These are phyloP conservation scores for Colletotrichum tabaci DNA, from an alignment of 2,329 filamentous ascomycete genomes.

Conservation along the genomic window DNA sequence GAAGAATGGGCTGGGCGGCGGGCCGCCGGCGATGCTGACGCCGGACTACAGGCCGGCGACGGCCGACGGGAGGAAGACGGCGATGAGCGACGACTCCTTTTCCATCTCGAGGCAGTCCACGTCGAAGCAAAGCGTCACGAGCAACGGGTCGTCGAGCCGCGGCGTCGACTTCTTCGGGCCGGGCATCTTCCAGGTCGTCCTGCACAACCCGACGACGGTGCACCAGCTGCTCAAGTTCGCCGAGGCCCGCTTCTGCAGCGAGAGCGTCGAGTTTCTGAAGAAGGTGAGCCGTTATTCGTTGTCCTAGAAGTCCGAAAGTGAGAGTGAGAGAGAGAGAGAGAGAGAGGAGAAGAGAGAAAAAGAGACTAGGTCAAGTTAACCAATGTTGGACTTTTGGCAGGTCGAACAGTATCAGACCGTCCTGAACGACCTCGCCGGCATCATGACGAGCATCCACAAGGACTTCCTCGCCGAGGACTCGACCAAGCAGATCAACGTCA, in stretches of 20 bases:
- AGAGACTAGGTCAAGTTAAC: conserved; percentile 48
- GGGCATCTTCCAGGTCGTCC: conserved; percentile 65
- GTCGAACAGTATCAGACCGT: conserved; percentile 60
- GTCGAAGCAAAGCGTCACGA: conserved; percentile 32
- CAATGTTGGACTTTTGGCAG: conserved; percentile 42
- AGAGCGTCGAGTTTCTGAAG: conserved; percentile 68
- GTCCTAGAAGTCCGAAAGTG: no score
- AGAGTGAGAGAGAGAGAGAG: no score
- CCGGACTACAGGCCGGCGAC: conserved; percentile 16
- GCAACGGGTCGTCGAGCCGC: conserved; percentile 30
- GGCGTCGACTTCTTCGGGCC: conserved; percentile 64
- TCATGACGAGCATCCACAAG: conserved; percentile 54
- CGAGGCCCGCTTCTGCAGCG: conserved; percentile 59
- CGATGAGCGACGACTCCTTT: conserved; percentile 25
- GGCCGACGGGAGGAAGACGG: neutral
- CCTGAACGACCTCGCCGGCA: conserved; percentile 55
- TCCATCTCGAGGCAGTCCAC: conserved; percentile 37
- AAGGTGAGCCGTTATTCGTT: conserved; percentile 54
- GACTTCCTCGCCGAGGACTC: conserved; percentile 47
- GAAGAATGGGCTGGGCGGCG: neutral
- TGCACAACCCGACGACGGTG: conserved; percentile 64
- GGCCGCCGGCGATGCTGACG: neutral
- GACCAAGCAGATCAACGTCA: conserved; percentile 60
- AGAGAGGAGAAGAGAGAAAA: no score
- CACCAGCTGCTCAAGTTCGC: conserved; percentile 65